Conservation (phyloP, 805 yeast genomes). For the Nakazawaea molendinolei region DNA sequence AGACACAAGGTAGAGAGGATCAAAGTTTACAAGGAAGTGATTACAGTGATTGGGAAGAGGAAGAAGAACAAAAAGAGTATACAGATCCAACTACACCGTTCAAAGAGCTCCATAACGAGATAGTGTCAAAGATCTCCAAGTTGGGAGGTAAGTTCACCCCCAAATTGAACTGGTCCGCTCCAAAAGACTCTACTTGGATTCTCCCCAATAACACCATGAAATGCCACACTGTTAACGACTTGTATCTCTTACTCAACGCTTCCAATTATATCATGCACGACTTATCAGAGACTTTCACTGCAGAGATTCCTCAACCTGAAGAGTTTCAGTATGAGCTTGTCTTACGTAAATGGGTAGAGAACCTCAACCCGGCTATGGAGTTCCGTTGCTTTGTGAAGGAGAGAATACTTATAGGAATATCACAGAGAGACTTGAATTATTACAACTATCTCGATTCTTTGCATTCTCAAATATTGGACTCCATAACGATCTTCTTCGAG, state of each 20-base stretch:
- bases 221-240: slow-evolving; percentile 65
- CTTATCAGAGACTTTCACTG: slow-evolving; percentile 61
- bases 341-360: slow-evolving; percentile 72
- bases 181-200: slow-evolving; percentile 93
- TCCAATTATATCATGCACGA: slow-evolving; percentile 88
- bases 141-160: slow-evolving; percentile 64
- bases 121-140: slow-evolving; percentile 38
- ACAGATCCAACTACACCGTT: slow-evolving; percentile 45
- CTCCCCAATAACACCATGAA: slow-evolving; percentile 67
- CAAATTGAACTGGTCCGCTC: slow-evolving; percentile 95
- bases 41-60: slow-evolving; percentile 65
- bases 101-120: slow-evolving; percentile 48
- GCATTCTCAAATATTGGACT: slow-evolving; percentile 36
- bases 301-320: slow-evolving; percentile 17
- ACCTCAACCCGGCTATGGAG: slow-evolving; percentile 83
- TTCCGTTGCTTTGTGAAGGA: slow-evolving; percentile 79
- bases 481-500: slow-evolving; percentile 51
- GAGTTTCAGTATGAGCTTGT: slow-evolving; percentile 53
- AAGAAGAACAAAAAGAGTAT: slow-evolving; percentile 19
- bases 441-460: slow-evolving; percentile 62
- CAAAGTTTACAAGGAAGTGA: slow-evolving; percentile 37
- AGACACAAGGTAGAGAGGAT: slow-evolving; percentile 30
- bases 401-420: slow-evolving; percentile 57
- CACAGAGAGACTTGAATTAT: slow-evolving; percentile 83
- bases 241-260: slow-evolving; percentile 75